Conservation (phyloP, 306 rosid species). For the Cercis canadensis region DNA sequence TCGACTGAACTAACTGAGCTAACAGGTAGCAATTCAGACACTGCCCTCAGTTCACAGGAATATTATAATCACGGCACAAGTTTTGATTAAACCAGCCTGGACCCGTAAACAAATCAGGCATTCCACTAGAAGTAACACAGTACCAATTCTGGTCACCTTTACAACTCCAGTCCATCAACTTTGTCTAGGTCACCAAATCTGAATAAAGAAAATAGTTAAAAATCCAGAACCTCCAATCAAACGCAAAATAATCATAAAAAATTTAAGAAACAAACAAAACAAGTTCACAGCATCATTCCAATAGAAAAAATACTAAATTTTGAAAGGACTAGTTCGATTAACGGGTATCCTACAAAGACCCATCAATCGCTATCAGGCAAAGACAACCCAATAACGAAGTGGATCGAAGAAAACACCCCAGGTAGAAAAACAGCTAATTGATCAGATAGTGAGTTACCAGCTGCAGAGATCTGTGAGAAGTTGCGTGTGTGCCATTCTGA, state of each 20-base stretch:
- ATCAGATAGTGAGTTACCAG: constrained; percentile 46
- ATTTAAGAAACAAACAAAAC: constrained; percentile 10
- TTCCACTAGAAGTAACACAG: constrained; percentile 31
- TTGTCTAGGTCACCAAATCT: constrained; percentile 49
- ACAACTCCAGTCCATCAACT: constrained; percentile 73
- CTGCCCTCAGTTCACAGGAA: constrained; percentile 46
- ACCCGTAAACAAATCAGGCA: not conserved
- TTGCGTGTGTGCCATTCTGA: constrained; percentile 19
- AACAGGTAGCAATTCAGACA: constrained; percentile 32
- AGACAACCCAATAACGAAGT: not conserved
- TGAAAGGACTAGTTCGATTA: not conserved
- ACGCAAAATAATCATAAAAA: not conserved
- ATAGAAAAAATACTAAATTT: constrained; percentile 11
- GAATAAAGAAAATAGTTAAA: constrained; percentile 31
- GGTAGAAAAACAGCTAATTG: not conserved
- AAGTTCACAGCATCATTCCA: constrained; percentile 19
- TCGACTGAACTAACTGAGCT: constrained; percentile 26
- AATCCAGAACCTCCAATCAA: constrained; percentile 13
- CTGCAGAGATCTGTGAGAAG: constrained; percentile 49
- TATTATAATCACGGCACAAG: constrained; percentile 40
- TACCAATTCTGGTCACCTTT: constrained; percentile 65
- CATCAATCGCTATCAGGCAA: not conserved
- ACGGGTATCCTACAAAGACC: not conserved
- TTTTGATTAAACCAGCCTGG: constrained; percentile 33
- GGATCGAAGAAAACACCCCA: constrained; percentile 27